Evolutionary conservation across 2,329 filamentous ascomycete species (phyloP), one percentile per base, ranked within the genome.

Genomic region (Ascochyta koolunga): DNA sequence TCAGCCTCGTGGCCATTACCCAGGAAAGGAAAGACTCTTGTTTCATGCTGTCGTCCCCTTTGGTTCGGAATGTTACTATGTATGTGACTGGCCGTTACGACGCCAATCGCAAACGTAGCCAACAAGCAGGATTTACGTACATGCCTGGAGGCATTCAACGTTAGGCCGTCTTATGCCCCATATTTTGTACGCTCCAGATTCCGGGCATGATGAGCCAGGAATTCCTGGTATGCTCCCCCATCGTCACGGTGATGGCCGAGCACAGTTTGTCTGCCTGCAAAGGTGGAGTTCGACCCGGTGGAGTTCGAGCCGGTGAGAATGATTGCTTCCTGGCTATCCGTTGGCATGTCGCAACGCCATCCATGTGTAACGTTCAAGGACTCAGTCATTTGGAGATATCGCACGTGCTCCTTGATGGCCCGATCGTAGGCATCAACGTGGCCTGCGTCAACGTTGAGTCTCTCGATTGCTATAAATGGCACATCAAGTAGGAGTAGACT

Each of bases 381-480:
- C 27, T 53, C 40, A 18, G 44, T 69, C 48, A 31, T 45, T 39
- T 54, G 51, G n/a, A 66, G 53, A 43, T 43, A 41, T 41, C 59
- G 59, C 40, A 32, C 39, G 45, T 69, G 51, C 37, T 54, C 59
- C 6, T 45, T 31, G 10, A 58, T 37, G 35, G 43, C 58, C 42
- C 57, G 52, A 11, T 52, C 39, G 43, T 62, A 66, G 41, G 45
- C 53, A 16, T 60, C 62, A 19, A 60, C 39, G 25, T 36, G 39
- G 19, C 54, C 55, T 31, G 44, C 45, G 16, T 58, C 43, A 13
- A 68, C 44, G n/a, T 45, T 47, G 5, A 65, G 29, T 52, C 56
- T 65, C 37, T 67, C 61, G 19, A 72, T 59, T 33, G 57, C 56
- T 49, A 70, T 54, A 33, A 69, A 55, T 18, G 67, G 68, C 31